These are phyloP conservation scores for Clavispora vitiphila DNA, from an alignment of 805 yeast species.

Conservation along the genomic window DNA sequence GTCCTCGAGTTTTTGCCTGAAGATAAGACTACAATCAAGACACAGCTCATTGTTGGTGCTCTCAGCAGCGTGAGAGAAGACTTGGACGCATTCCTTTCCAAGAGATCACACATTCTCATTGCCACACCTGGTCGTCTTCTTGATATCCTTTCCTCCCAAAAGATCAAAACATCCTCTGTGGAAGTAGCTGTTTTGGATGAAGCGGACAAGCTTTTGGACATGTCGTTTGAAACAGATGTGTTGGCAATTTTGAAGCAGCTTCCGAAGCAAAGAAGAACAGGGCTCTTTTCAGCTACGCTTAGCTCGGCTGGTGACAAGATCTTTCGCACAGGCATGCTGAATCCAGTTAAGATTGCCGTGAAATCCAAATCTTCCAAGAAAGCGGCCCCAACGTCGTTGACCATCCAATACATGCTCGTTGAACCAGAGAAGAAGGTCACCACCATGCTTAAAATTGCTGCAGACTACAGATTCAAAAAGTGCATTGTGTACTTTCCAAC, in stretches of 20 bases:
- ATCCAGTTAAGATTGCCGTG: constrained; percentile 85
- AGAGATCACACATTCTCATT: constrained; percentile 68
- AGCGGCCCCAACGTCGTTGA: constrained; percentile 58
- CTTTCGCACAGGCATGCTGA: constrained; percentile 84
- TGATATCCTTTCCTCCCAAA: constrained; percentile 61
- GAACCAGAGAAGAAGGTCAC: constrained; percentile 61
- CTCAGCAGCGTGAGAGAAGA: constrained; percentile 66
- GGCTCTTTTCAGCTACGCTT: constrained; percentile 90
- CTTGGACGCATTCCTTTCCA: constrained; percentile 47
- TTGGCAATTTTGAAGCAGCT: constrained; percentile 59
- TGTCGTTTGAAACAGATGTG: constrained; percentile 67
- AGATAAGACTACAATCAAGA: constrained; percentile 36
- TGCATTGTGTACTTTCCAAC: constrained; percentile 92
- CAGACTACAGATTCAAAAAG: constrained; percentile 58
- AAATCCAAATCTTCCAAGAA: constrained; percentile 40
- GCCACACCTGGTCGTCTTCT: constrained; percentile 90
- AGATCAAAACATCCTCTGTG: constrained; percentile 56
- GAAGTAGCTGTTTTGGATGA: constrained; percentile 84
- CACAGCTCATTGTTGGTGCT: constrained; percentile 66
- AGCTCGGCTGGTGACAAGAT: constrained; percentile 74
- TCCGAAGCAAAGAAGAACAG: constrained; percentile 92
- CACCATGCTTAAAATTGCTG: constrained; percentile 48
- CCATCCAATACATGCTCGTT: constrained; percentile 55
- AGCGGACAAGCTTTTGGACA: constrained; percentile 83
- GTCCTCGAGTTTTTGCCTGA: constrained; percentile 57